phyloP scores from a whole-genome alignment of 371 early-diverging fungal species.

The Mortierella sp. region DNA sequence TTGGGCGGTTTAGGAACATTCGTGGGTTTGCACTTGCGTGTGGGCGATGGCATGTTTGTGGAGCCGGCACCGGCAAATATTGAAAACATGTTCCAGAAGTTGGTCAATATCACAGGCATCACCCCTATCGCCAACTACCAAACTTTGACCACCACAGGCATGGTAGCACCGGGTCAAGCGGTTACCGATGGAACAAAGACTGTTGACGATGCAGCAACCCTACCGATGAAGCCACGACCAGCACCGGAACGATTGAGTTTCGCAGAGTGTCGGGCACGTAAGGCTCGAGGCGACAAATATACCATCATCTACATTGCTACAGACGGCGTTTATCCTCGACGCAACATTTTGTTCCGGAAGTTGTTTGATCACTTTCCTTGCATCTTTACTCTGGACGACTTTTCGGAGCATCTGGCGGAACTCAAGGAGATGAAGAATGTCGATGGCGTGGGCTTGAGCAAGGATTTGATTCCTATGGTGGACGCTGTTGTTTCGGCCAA shows the following conservation, averaged over 20 bases:
- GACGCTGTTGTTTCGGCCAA: constrained; percentile 73
- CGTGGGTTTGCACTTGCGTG: constrained; percentile 62
- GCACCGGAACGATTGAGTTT: constrained; percentile 12
- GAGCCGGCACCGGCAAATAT: constrained; percentile 37
- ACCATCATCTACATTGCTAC: constrained; percentile 69
- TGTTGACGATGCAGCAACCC: no score
- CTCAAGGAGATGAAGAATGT: constrained; percentile 59
- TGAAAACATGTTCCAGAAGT: constrained; percentile 37
- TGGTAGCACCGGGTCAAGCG: no score
- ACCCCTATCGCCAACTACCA: constrained; percentile 27
- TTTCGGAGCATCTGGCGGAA: constrained; percentile 57
- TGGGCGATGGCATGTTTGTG: constrained; percentile 66
- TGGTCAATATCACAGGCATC: constrained; percentile 46
- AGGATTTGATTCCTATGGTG: constrained; percentile 71
- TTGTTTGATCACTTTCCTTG: constrained; percentile 71
- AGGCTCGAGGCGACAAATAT: constrained; percentile 23
- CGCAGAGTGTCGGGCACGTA: constrained; percentile 20
- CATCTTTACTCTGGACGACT: constrained; percentile 67
- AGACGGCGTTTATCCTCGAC: constrained; percentile 64
- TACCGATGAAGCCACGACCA: not conserved
- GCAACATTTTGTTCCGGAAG: constrained; percentile 66
- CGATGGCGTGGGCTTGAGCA: constrained; percentile 62
- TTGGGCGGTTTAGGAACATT: constrained; percentile 64
- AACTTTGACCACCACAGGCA: not conserved
- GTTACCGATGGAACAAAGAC: no score